Evolutionary conservation across 345 rosid species (phyloP).

Genomic region (Moringa oleifera): DNA sequence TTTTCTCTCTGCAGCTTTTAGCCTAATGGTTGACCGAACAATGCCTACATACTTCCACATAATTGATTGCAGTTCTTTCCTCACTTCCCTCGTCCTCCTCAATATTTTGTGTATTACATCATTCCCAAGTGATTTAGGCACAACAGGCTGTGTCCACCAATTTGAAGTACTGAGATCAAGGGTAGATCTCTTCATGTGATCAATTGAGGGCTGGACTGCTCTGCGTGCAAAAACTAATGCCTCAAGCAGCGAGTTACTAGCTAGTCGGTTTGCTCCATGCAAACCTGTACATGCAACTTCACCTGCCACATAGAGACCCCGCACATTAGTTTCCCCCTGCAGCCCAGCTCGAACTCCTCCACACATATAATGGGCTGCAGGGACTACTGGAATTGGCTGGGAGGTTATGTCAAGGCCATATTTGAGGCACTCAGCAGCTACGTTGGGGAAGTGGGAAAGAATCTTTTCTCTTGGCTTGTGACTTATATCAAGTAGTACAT

Average conservation of each 20-base stretch:
- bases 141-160: slow-evolving; percentile 66
- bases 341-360: slow-evolving; percentile 95
- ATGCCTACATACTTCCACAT: slow-evolving; percentile 96
- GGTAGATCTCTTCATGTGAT: slow-evolving; percentile 55
- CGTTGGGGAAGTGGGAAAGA: slow-evolving; percentile 92
- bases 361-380: slow-evolving; percentile 98
- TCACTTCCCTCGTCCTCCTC: slow-evolving; percentile 47
- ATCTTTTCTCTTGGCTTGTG: slow-evolving; percentile 76
- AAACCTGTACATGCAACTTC: slow-evolving; percentile 98
- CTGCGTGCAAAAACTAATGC: slow-evolving; percentile 92
- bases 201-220: slow-evolving; percentile 78
- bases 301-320: slow-evolving; percentile 89
- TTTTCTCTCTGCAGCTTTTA: slow-evolving; percentile 48
- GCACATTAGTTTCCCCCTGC: slow-evolving; percentile 86
- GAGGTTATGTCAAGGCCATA: slow-evolving; percentile 71
- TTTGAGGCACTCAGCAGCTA: slow-evolving; percentile 79
- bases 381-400: slow-evolving; percentile 83
- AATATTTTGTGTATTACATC: slow-evolving; percentile 37
- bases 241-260: slow-evolving; percentile 95
- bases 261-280: slow-evolving; percentile 95
- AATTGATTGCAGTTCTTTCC: slow-evolving; percentile 73
- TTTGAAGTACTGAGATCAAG: slow-evolving; percentile 39
- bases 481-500: slow-evolving; percentile 85
- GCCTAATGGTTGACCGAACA: slow-evolving; percentile 73
- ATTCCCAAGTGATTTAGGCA: slow-evolving; percentile 43